Conservation (phyloP, 176 grass and related monocot species). For the Aegilops sharonensis region DNA sequence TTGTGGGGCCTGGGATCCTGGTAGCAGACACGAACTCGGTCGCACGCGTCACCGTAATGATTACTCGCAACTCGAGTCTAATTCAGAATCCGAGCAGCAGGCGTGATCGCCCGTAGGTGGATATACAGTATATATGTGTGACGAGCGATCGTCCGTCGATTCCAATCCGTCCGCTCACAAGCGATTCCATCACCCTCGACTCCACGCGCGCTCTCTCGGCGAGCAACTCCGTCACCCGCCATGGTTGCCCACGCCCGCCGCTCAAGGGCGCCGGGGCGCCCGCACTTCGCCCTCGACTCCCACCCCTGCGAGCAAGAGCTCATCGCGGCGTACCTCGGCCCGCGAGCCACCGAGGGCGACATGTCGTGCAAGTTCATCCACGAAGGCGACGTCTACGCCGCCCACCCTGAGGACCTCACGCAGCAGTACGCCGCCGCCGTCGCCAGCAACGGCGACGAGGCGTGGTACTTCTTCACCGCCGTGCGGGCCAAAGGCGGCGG, state of each 20-base stretch:
- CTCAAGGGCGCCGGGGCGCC: not conserved
- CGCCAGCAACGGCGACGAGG: slow-evolving; percentile 20
- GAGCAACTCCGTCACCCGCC: not conserved
- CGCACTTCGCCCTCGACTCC: not conserved
- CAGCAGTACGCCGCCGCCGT: not conserved
- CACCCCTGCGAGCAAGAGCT: slow-evolving; percentile 35
- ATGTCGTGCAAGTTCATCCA: slow-evolving; percentile 13
- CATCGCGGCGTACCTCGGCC: slow-evolving; percentile 16
- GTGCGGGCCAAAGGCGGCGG: slow-evolving; percentile 21
- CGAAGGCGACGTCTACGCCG: slow-evolving; percentile 29
- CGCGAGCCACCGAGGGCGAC: not conserved
- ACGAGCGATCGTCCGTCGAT: not conserved
- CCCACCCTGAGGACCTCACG: not conserved
- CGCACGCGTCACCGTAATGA: not conserved
- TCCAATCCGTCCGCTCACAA: not conserved
- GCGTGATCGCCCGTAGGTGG: not conserved
- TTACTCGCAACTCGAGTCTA: not conserved
- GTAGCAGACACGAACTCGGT: not conserved
- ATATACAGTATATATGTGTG: not conserved
- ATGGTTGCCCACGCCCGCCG: slow-evolving; percentile 21
- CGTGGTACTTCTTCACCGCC: slow-evolving; percentile 47
- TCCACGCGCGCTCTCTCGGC: not conserved
- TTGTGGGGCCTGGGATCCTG: not conserved
- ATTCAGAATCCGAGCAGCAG: not conserved
- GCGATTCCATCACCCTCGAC: not conserved